Percentiles rank a stretch among this genome's conserved stretches.
phyloP scores from a whole-genome alignment of 306 rosid genomes.

The Glycine soja region DNA sequence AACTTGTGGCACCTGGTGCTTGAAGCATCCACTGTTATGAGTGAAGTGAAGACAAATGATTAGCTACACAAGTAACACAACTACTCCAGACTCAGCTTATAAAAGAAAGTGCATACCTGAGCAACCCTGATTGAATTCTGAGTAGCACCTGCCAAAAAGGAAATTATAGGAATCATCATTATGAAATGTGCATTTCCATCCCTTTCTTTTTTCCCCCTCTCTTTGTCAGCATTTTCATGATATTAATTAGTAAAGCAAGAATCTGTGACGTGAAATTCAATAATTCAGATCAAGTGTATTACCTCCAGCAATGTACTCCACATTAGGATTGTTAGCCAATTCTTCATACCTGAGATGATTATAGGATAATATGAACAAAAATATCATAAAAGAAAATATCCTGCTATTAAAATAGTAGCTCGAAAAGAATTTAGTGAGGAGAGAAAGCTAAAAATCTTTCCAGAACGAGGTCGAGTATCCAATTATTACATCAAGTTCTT shows the following conservation, averaged over 20 bases:
- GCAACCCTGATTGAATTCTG: constrained; percentile 94
- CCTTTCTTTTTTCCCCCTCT: not conserved
- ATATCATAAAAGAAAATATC: too few relatives aligned
- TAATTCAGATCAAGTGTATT: constrained; percentile 43
- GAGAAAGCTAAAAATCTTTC: too few relatives aligned
- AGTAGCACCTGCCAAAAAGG: constrained; percentile 74
- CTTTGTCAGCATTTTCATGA: not conserved
- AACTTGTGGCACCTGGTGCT: constrained; percentile 86
- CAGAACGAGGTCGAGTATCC: too few relatives aligned
- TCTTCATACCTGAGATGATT: constrained; percentile 74
- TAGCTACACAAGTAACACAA: constrained; percentile 35
- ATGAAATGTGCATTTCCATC: constrained; percentile 9
- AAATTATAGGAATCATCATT: constrained; percentile 29
- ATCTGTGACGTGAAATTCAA: constrained; percentile 19
- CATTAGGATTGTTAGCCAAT: constrained; percentile 62
- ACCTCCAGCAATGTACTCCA: constrained; percentile 99
- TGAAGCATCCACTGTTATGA: constrained; percentile 85
- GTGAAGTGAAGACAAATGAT: constrained; percentile 17
- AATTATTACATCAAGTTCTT: too few relatives aligned
- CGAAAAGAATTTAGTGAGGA: too few relatives aligned
- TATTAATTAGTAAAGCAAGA: constrained; percentile 10
- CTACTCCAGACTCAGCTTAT: constrained; percentile 15
- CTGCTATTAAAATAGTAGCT: too few relatives aligned
- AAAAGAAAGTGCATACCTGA: constrained; percentile 61
- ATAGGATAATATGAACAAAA: too few relatives aligned